phyloP scores from a whole-genome alignment of 1,139 yeast species.

The Pneumocystis canis region DNA sequence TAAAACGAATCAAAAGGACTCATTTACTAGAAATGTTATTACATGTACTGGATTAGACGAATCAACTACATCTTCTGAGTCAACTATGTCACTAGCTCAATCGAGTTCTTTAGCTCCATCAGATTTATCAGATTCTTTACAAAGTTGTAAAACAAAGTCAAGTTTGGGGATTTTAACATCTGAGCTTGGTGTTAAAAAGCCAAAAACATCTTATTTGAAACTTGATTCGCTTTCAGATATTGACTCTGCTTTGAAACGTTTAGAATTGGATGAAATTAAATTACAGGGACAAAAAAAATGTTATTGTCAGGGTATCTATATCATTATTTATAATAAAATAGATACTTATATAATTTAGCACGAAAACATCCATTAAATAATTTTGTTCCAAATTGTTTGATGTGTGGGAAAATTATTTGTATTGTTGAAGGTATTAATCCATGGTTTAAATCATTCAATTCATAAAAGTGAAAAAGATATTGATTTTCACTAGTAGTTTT shows the following conservation, averaged over 20 bases:
- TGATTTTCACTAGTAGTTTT: constrained; percentile 29
- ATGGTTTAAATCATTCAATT: constrained; percentile 28
- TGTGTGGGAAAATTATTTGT: constrained; percentile 91
- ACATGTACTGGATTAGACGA: not conserved
- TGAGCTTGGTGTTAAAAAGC: constrained; percentile 20
- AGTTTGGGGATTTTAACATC: constrained; percentile 7
- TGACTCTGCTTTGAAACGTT: constrained; percentile 31
- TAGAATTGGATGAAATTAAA: constrained; percentile 26
- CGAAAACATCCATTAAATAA: constrained; percentile 77
- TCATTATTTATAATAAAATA: not conserved
- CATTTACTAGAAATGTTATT: too few relatives aligned
- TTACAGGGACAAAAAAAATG: constrained; percentile 31
- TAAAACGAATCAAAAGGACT: not conserved
- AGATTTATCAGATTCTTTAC: not conserved
- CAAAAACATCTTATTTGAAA: constrained; percentile 24
- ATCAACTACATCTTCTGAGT: not conserved
- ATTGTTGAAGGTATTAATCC: constrained; percentile 75
- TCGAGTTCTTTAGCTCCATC: not conserved
- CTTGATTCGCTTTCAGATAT: constrained; percentile 43
- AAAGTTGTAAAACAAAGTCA: not conserved
- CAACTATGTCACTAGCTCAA: not conserved
- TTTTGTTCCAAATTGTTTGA: constrained; percentile 81
- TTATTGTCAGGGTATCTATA: constrained; percentile 37
- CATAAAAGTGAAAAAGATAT: not conserved
- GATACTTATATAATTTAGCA: constrained; percentile 33